Percentiles rank a stretch among this genome's conserved stretches.
Evolutionary conservation across 805 yeast genomes (phyloP).

Genomic region (Ogataea methanolica): DNA sequence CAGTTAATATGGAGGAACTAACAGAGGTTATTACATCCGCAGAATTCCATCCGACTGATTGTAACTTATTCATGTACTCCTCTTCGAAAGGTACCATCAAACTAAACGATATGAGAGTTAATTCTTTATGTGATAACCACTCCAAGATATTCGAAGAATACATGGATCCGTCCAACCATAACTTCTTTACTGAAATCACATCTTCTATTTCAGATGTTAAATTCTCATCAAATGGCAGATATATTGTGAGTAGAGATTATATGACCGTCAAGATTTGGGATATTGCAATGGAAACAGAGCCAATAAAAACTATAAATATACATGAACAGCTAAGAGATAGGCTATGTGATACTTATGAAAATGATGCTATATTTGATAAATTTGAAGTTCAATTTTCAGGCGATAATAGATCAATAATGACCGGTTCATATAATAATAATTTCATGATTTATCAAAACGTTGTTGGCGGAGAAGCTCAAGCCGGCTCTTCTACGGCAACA

Average conservation of each 20-base stretch:
- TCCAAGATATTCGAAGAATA: slow-evolving; percentile 88
- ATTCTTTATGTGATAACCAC: slow-evolving; percentile 89
- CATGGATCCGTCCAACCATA: slow-evolving; percentile 86
- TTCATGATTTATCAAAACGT: slow-evolving; percentile 95
- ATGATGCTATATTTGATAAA: slow-evolving; percentile 97
- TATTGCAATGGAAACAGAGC: slow-evolving; percentile 92
- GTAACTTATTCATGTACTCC: slow-evolving; percentile 93
- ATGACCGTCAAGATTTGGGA: slow-evolving; percentile 99
- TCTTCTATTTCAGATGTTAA: slow-evolving; percentile 90
- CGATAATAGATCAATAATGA: slow-evolving; percentile 86
- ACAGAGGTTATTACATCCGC: slow-evolving; percentile 97
- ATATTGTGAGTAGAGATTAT: slow-evolving; percentile 95
- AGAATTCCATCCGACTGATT: slow-evolving; percentile 89
- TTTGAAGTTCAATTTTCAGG: slow-evolving; percentile 96
- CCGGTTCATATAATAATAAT: slow-evolving; percentile 96
- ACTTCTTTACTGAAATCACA: slow-evolving; percentile 96
- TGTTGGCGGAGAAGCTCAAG: slow-evolving; percentile 25
- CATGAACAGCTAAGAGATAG: slow-evolving; percentile 93
- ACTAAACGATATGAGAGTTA: slow-evolving; percentile 93
- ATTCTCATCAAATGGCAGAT: slow-evolving; percentile 87
- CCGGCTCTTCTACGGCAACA: slow-evolving; percentile 12
- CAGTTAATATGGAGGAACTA: slow-evolving; percentile 97
- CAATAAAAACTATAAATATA: slow-evolving; percentile 88
- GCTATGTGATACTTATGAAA: slow-evolving; percentile 95
- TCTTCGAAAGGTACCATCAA: slow-evolving; percentile 94